Conservation (phyloP, 345 rosid genomes). For the Gossypium sturtianum region DNA sequence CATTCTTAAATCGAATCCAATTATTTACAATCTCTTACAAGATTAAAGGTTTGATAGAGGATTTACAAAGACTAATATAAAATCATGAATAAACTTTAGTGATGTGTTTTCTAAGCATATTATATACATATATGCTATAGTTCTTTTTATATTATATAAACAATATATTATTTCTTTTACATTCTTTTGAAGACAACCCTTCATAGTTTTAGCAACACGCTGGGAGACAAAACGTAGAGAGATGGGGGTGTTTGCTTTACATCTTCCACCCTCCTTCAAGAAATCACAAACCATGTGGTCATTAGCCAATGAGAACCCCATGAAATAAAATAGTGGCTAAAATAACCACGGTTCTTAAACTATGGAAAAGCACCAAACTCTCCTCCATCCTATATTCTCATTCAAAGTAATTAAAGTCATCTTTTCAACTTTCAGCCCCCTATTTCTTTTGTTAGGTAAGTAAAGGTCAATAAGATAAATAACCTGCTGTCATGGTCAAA, state of each 20-base stretch:
- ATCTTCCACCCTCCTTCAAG: conserved; percentile 5
- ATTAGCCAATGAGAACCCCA: conserved; percentile 10
- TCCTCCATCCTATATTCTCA: background rate
- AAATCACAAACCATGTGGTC: conserved; percentile 1
- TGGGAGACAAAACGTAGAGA: background rate
- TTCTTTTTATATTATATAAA: too few relatives aligned
- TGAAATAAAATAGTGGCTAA: conserved; percentile 1
- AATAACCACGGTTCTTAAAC: background rate
- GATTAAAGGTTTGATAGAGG: background rate
- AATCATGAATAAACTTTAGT: background rate
- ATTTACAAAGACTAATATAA: background rate
- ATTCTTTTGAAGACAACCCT: background rate
- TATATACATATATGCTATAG: background rate
- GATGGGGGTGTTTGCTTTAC: background rate
- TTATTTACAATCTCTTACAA: too few relatives aligned
- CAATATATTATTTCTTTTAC: background rate
- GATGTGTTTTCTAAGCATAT: background rate
- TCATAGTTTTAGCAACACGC: background rate
- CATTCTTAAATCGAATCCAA: too few relatives aligned
- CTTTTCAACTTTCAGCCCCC: conserved; percentile 16
- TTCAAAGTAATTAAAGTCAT: conserved; percentile 6
- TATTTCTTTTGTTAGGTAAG: background rate
- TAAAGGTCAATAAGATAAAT: background rate
- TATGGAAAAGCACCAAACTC: conserved; percentile 36
- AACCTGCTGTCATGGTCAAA: background rate